These are phyloP conservation scores for Botrytis pseudocinerea DNA, from an alignment of 2,329 filamentous ascomycete genomes.

Conservation along the genomic window DNA sequence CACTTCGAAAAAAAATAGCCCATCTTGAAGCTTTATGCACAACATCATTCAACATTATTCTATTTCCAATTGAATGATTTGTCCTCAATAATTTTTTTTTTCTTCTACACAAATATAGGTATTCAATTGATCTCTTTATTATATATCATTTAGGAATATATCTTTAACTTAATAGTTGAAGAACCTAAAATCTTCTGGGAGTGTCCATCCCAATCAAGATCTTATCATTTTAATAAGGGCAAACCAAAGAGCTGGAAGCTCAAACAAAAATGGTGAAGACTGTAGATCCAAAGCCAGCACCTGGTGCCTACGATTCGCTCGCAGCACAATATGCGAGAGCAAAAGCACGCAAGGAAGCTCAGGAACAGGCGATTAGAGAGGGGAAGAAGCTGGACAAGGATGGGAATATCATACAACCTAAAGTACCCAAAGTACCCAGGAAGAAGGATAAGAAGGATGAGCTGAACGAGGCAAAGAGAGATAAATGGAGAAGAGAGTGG, in stretches of 20 bases:
- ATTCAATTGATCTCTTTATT: background rate
- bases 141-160: background rate
- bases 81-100: constrained; percentile 14
- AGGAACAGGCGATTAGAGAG: constrained; percentile 31
- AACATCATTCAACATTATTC: constrained; percentile 2
- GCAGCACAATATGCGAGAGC: constrained; percentile 41
- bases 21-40: constrained; percentile 12
- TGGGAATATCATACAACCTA: constrained; percentile 14
- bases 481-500: constrained; percentile 38
- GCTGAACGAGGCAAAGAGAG: constrained; percentile 37
- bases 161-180: background rate
- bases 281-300: constrained; percentile 35
- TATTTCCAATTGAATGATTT: constrained; percentile 20
- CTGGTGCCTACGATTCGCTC: constrained; percentile 36
- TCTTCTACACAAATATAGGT: background rate
- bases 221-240: background rate
- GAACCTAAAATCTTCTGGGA: background rate
- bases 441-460: constrained; percentile 35
- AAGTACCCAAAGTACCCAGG: constrained; percentile 23
- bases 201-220: background rate
- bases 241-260: background rate
- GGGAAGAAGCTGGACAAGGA: constrained; percentile 24
- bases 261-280: constrained; percentile 29
- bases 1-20: constrained; percentile 9
- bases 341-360: constrained; percentile 37